Evolutionary conservation across 1,139 yeast species (phyloP).

Genomic region (Pichia sp.): DNA sequence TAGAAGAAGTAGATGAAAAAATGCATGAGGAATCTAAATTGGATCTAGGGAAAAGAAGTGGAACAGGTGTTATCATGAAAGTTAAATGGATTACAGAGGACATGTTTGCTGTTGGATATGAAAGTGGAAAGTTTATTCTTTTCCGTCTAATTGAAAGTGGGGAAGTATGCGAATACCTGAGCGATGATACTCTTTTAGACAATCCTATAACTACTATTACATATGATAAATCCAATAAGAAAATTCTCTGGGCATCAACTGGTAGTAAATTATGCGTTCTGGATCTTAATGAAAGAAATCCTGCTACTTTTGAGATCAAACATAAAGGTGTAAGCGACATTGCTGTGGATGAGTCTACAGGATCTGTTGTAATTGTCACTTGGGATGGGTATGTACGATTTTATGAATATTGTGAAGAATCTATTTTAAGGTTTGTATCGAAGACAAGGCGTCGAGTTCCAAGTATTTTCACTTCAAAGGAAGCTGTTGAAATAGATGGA

Average conservation of each 20-base stretch:
- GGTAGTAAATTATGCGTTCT: slow-evolving; percentile 19
- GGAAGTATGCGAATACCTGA: slow-evolving; percentile 21
- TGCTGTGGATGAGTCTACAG: slow-evolving; percentile 8
- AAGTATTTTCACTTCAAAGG: slow-evolving; percentile 18
- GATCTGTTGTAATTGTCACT: slow-evolving; percentile 23
- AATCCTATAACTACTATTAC: slow-evolving; percentile 39
- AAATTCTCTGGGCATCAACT: slow-evolving; percentile 37
- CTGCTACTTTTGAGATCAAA: slow-evolving; percentile 14
- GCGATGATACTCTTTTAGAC: slow-evolving; percentile 32
- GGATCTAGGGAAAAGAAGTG: slow-evolving; percentile 17
- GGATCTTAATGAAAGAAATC: background rate
- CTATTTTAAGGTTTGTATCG: slow-evolving; percentile 15
- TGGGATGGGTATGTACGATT: slow-evolving; percentile 30
- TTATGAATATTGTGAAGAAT: slow-evolving; percentile 18
- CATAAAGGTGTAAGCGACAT: slow-evolving; percentile 27
- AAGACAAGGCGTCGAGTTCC: slow-evolving; percentile 24
- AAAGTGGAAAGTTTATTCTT: slow-evolving; percentile 47
- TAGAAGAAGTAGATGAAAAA: background rate
- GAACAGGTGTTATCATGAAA: slow-evolving; percentile 51
- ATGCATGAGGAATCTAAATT: slow-evolving; percentile 12
- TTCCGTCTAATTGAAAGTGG: slow-evolving; percentile 23
- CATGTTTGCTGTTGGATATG: slow-evolving; percentile 44
- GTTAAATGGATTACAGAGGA: slow-evolving; percentile 28
- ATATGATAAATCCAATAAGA: slow-evolving; percentile 14
- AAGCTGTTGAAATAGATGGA: slow-evolving; percentile 6